These are phyloP conservation scores for Psilocybe mexicana DNA, from an alignment of 1,284 basidiomycete species.

Conservation along the genomic window DNA sequence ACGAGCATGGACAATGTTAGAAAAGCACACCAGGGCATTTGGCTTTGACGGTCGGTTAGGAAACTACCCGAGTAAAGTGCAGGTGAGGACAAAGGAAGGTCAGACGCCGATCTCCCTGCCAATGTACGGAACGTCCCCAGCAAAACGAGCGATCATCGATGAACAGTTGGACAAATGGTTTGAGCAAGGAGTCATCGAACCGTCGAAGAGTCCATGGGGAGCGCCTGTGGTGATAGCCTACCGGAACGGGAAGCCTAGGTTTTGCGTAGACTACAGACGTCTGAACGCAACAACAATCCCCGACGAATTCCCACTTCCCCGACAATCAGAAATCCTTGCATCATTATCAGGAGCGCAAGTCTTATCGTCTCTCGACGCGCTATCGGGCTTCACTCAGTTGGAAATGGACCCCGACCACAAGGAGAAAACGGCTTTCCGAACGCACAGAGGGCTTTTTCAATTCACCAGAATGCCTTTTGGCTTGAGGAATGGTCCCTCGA, in stretches of 20 bases:
- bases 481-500: background rate
- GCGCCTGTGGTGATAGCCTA: constrained; percentile 23
- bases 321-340: constrained; percentile 38
- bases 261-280: constrained; percentile 22
- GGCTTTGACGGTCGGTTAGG: constrained; percentile 14
- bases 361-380: constrained; percentile 37
- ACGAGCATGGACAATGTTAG: background rate
- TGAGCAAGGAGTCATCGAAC: constrained; percentile 22
- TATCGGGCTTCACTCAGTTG: constrained; percentile 42
- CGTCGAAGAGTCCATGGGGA: constrained; percentile 26
- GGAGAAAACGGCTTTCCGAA: constrained; percentile 3
- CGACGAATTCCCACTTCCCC: constrained; percentile 43
- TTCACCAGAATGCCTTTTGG: constrained; percentile 8
- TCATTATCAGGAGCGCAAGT: constrained; percentile 33
- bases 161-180: constrained; percentile 26
- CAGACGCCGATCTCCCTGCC: constrained; percentile 19
- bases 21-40: constrained; percentile 2
- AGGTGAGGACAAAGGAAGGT: constrained; percentile 23
- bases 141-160: constrained; percentile 14
- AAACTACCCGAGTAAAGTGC: constrained; percentile 17
- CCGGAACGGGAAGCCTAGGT: constrained; percentile 23
- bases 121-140: constrained; percentile 20
- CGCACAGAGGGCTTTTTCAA: constrained; percentile 1
- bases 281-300: constrained; percentile 21
- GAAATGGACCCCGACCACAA: constrained; percentile 27